Evolutionary conservation across 1,139 yeast genomes (phyloP), one percentile per base, ranked within the genome.

Genomic region (Taphrina communis): DNA sequence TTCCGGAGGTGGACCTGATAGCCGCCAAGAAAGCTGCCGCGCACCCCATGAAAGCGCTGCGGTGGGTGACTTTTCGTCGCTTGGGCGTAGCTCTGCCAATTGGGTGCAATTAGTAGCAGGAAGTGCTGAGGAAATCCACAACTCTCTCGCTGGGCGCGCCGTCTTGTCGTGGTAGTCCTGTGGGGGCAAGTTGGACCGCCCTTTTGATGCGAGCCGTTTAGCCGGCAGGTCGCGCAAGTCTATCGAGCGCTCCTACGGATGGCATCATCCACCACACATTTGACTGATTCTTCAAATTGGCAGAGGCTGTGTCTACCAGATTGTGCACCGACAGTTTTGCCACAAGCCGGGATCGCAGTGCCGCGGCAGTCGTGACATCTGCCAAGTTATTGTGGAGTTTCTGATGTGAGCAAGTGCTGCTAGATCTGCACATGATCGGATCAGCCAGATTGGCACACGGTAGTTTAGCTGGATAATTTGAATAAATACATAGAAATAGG

Each of bases 201-300:
- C 42, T 39, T 6, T 39, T 14, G 48, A 44, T n/a, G 48, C n/a
- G 48, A 44, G 48, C 48, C 48, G 48, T 44, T 44, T 44, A 44
- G n/a, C 48, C 48, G 48, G n/a, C n/a, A 25, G 19, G 17, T 44
- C 19, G 48, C 48, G 48, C 48, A 44, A 44, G 12, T 44, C 2
- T 25, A 25, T 4, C 31, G 31, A 25, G 31, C 31, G 31, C 31
- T 25, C 31, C 31, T 25, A 25, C 31, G 31, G 4, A 25, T 25
- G 31, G 31, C 31, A 25, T 25, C 48, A 44, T 12, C n/a, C 12
- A 44, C n/a, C n/a, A 17, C 19, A 14, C 48, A 44, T n/a, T 14
- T 39, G 31, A 25, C 31, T 25, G 31, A 25, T 1, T 25, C 31
- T 25, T 4, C 31, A 25, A 25, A 25, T 25, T 25, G 31, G 31